Conservation (phyloP, 129 eudicot genomes). For the Chrysanthemum makinoi region DNA sequence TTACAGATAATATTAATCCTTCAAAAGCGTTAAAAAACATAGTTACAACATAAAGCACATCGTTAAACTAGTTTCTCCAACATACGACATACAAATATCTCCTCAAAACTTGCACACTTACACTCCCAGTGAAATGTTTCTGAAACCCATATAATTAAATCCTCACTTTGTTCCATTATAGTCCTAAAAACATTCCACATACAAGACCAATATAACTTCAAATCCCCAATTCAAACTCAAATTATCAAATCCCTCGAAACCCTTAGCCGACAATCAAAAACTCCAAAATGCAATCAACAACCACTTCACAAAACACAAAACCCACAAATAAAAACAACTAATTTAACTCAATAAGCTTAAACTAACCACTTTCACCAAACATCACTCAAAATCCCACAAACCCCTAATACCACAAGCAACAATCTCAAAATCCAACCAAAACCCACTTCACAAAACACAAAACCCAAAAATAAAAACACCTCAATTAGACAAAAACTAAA, state of each 20-base stretch:
- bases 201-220: background rate
- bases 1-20: background rate
- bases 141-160: too few relatives aligned
- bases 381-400: background rate
- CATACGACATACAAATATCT: background rate
- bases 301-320: background rate
- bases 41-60: background rate
- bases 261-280: background rate
- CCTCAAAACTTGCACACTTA: background rate
- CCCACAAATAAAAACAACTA: slow-evolving; percentile 11
- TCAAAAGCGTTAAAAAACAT: background rate
- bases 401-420: background rate
- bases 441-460: slow-evolving; percentile 1
- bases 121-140: too few relatives aligned
- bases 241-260: background rate
- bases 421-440: slow-evolving; percentile 3
- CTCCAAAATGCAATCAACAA: background rate
- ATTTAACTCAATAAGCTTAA: background rate
- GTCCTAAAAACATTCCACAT: slow-evolving; percentile 3
- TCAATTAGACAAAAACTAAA: background rate
- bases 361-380: background rate
- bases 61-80: background rate
- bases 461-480: background rate
- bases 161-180: background rate
- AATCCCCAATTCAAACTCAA: background rate